These are phyloP conservation scores for Fusarium sublunatum DNA, from an alignment of 2,329 filamentous ascomycete genomes.

Conservation along the genomic window DNA sequence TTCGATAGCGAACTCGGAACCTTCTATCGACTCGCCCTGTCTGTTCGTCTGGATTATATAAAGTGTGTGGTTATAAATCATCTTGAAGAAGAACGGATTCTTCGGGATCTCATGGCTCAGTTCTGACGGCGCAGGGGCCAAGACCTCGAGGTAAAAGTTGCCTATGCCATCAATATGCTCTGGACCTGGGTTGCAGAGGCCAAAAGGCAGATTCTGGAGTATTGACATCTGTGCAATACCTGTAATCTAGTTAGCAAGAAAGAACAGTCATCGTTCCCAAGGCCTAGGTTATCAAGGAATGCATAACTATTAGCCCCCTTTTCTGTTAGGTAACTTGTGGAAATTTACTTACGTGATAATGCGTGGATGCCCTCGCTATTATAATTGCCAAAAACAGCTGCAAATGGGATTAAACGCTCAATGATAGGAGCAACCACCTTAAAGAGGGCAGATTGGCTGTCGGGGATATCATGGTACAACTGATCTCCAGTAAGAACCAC, in stretches of 20 bases:
- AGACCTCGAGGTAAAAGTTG: constrained; percentile 46
- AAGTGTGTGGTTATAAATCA: constrained; percentile 1
- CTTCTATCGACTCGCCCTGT: not conserved
- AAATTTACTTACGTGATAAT: constrained; percentile 53
- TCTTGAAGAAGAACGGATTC: not conserved
- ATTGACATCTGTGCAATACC: constrained; percentile 47
- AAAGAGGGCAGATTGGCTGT: constrained; percentile 55
- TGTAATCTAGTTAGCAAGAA: constrained; percentile 48
- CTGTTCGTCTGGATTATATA: constrained; percentile 2
- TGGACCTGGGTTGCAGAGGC: constrained; percentile 44
- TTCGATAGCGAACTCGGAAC: not conserved
- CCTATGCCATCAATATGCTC: constrained; percentile 46
- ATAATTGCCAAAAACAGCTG: constrained; percentile 79
- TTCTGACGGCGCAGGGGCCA: constrained; percentile 33
- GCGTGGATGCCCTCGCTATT: constrained; percentile 70
- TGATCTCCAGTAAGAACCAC: constrained; percentile 78
- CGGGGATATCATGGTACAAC: constrained; percentile 55
- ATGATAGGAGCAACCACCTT: constrained; percentile 75
- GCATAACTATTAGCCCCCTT: constrained; percentile 33
- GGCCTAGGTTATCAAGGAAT: constrained; percentile 37
- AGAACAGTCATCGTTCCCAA: constrained; percentile 41
- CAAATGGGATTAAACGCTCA: constrained; percentile 74
- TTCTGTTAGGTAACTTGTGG: too few relatives aligned
- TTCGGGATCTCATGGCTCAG: too few relatives aligned
- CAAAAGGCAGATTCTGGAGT: constrained; percentile 45